Evolutionary conservation across 805 yeast species (phyloP), one percentile per base, ranked within the genome.

Genomic region (Maudiozyma pseudohumilis): DNA sequence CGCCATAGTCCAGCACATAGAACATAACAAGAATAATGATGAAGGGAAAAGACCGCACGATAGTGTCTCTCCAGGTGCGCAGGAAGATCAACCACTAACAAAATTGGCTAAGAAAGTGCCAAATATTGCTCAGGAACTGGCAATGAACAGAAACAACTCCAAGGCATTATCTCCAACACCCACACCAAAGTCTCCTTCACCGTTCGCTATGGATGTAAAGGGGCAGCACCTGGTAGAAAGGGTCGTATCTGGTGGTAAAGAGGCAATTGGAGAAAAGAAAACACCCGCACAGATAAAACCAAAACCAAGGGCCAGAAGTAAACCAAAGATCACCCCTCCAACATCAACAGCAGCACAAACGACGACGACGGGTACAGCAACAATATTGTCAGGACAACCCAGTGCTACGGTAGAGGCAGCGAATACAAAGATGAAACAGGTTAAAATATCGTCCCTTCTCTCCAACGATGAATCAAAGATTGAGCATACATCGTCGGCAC

Each of bases 101-200:
- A 13, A 17, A 18, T 11, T 5, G 9, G 13, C 25, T 15, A 28
- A 29, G 19, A 23, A 32, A 13, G 42, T 49, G 11, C 52, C 56
- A 6, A 56, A 52, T 34, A 57, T 57, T 19, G 62, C 62, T 3
- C 47, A 54, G 34, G 59, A 57, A 39, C 32, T 57, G 29, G 62
- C 62, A 5, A 52, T 48, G 31, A 57, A 57, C 36, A 49, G 62
- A 40, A 56, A 53, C 19, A 39, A 38, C 16, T 45, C 54, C 2
- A 48, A 47, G 6, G 23, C 32, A 11, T 17, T 24, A 32, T 17
- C 20, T 3, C 16, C 35, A 18, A 17, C 18, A 9, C 12, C 34
- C 23, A 15, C 28, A 17, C 12, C 18, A 2, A 18, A 17, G 11
- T 19, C 32, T 17, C 6, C 32, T 11, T 18, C 32, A 3, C 32